These are phyloP conservation scores for Guyanaporus albipodus DNA, from an alignment of 768 basidiomycete species.

Conservation along the genomic window DNA sequence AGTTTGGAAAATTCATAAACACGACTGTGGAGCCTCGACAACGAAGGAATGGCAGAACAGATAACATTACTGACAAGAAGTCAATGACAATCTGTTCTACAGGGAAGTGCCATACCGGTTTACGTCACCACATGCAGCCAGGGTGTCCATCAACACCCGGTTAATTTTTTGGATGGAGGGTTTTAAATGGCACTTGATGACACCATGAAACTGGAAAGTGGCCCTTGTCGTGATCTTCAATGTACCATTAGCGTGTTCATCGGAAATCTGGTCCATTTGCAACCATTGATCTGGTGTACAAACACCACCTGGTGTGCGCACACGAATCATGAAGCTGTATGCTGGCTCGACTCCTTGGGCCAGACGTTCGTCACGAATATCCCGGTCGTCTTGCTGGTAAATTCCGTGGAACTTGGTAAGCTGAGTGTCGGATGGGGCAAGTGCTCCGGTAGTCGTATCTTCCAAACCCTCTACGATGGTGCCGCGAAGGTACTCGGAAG, in stretches of 20 bases:
- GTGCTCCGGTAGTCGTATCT: slow-evolving; percentile 84
- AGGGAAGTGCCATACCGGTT: slow-evolving; percentile 55
- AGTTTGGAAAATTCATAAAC: slow-evolving; percentile 82
- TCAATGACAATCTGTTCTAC: slow-evolving; percentile 4
- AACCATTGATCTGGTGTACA: slow-evolving; percentile 92
- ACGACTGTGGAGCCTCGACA: slow-evolving; percentile 81
- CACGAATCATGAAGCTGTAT: slow-evolving; percentile 98
- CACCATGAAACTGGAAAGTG: slow-evolving; percentile 99
- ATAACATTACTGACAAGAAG: slow-evolving; percentile 67
- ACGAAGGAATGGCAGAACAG: slow-evolving; percentile 84
- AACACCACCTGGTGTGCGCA: slow-evolving; percentile 93
- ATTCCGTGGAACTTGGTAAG: slow-evolving; percentile 98
- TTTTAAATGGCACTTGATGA: slow-evolving; percentile 96
- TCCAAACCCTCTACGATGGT: slow-evolving; percentile 90
- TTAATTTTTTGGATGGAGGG: slow-evolving; percentile 97
- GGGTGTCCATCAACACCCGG: slow-evolving; percentile 82
- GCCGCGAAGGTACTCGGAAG: slow-evolving; percentile 88
- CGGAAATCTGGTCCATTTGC: slow-evolving; percentile 92
- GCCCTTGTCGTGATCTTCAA: slow-evolving; percentile 97
- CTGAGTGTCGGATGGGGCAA: slow-evolving; percentile 87
- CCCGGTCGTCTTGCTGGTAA: slow-evolving; percentile 96
- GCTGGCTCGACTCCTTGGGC: slow-evolving; percentile 92
- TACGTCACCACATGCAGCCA: slow-evolving; percentile 98
- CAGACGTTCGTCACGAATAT: slow-evolving; percentile 95
- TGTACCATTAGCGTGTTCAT: slow-evolving; percentile 89